Evolutionary conservation across 2,329 filamentous ascomycete genomes (phyloP), one percentile per base, ranked within the genome.

Genomic region (Aureobasidium sp.): DNA sequence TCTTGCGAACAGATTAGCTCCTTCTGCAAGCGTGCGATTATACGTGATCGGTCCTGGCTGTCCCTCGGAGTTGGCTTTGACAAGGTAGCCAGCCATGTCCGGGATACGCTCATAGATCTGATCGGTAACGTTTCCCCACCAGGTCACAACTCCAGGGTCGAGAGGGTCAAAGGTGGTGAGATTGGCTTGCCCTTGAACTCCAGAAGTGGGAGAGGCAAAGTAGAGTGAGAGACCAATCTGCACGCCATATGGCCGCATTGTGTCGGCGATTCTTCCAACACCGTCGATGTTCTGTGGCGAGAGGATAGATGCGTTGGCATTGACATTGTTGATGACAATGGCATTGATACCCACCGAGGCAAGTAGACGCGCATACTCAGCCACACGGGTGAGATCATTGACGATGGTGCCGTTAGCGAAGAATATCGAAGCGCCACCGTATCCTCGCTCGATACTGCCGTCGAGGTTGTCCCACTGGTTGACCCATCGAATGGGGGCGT

Each of bases 401-500:
- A 81, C 73, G 7, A 87, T 77, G 10, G 71, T 70, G 53, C 82
- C 84, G 59, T 84, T 74, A 50, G 77, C 73, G 72, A 89, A 90
- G 74, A 89, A 90, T 61, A 89, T 87, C 0, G 86, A 89, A 0
- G 78, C 74, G 0, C 87, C 87, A 3, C 79, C 87, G 66, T 87
- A 90, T 20, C 87, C 87, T 59, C 87, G 77, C 70, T 89, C 87
- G 48, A 90, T 84, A 44, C 79, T 84, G 13, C 86, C 81, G 63
- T 87, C 81, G 70, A 89, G 76, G 66, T 90, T 89, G 69, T 90
- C 86, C 87, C 87, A 90, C 66, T 90, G 82, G 68, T 90, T 89
- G 0, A 84, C 81, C 87, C 87, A 89, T 65, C 87, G 80, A 46
- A 90, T 81, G 0, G 82, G 82, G 0, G 82, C 84, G 62, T 80